Base-by-base conservation (phyloP, 768 basidiomycete genomes). In the Thelephora ganbajun region DNA sequence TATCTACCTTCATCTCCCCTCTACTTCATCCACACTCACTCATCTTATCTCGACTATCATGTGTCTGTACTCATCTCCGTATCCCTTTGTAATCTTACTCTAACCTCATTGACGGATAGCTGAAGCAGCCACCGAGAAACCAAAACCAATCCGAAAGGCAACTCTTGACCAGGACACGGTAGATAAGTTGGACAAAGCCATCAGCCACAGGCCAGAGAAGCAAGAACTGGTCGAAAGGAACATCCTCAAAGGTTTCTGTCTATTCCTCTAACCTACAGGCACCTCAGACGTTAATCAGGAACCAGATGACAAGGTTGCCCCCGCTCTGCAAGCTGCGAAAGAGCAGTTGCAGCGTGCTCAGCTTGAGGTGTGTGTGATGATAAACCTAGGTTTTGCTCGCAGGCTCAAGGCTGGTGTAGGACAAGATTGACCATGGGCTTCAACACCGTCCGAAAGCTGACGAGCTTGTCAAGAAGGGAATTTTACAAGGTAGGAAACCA, bases 401-500 rank as follows among this genome's bases (percentile, higher is more conserved):
- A 45, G 49, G 45, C 34, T 33, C 9, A 13, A 14, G 22, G 16
- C 34, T 39, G 44, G 37, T 30, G 26, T 41, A 83, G 79, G 73
- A 82, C 64, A 77, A 74, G 57, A 70, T 85, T 34, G 77, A 77
- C 46, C 72, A 75, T 35, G 72, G 72, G 12, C 66, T 84, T 43
- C 70, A 74, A 50, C 60, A 70, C 35, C 69, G 80, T 41, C 80
- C 80, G 33, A 70, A 70, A 51, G 64, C 74, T 4, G 76, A 77
- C 48, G 77, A 82, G 51, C 67, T 86, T 35, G 71, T 83, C 48
- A 75, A 76, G 60, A 72, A 70, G 48, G 80, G 79, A 9, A 83
- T 84, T 54, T 64, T 84, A 44, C 61, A 62, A 46, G 54, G 72
- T 71, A 47, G 4, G 43, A 43, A 16, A 58, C 33, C 30, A 22